Conservation (phyloP, 2,329 filamentous ascomycete genomes). For the Aspergillus pseudoviridinutans region DNA sequence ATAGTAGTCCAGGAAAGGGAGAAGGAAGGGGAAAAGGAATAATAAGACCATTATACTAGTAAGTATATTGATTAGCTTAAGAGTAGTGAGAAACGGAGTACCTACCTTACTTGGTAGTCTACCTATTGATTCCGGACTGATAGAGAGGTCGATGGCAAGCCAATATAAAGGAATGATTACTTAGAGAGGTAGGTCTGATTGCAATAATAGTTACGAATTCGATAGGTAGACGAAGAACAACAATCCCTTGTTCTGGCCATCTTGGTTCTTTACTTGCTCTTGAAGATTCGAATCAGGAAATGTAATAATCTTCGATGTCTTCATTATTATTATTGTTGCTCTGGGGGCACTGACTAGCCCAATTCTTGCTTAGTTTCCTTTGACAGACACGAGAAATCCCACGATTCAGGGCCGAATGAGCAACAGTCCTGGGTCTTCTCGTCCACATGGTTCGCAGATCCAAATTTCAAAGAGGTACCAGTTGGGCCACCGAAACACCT, state of each 20-base stretch:
- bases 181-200: background rate
- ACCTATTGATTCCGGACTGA: background rate
- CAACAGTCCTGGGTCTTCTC: background rate
- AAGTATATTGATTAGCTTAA: background rate
- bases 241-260: background rate
- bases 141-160: background rate
- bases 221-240: background rate
- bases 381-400: conserved; percentile 5
- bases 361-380: conserved; percentile 9
- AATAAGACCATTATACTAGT: background rate
- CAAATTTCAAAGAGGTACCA: conserved; percentile 18
- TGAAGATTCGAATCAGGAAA: background rate
- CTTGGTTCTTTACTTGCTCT: background rate
- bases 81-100: conserved; percentile 1
- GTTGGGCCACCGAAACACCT: background rate
- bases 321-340: too few species aligned
- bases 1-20: background rate
- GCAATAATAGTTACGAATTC: background rate
- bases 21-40: background rate
- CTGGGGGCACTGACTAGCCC: background rate
- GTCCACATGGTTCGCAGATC: conserved; percentile 25
- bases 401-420: background rate
- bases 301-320: background rate
- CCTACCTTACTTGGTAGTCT: conserved; percentile 1
- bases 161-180: background rate